Evolutionary conservation across 768 basidiomycete genomes (phyloP).

Genomic region (Tricholoma furcatifolium): DNA sequence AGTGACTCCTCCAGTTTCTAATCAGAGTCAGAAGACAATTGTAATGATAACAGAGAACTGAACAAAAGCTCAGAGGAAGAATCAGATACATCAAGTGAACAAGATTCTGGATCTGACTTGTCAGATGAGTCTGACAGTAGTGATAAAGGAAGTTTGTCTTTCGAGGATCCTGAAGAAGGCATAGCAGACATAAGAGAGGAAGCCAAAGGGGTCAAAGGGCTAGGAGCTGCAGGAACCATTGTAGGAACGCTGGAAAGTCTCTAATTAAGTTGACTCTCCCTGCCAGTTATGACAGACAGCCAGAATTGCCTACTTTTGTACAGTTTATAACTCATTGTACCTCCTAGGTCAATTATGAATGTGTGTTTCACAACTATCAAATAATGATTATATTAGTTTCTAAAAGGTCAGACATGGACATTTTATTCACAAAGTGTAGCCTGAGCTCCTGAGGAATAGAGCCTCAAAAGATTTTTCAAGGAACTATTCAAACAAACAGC

Average conservation of each 20-base stretch:
- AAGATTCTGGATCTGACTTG: too few relatives aligned
- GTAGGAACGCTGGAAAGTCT: too few relatives aligned
- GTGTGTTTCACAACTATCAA: background rate
- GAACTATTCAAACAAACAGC: conserved; percentile 23
- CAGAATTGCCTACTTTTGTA: conserved; percentile 10
- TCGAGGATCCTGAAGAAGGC: too few relatives aligned
- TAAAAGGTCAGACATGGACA: background rate
- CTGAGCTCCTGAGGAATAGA: background rate
- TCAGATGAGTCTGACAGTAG: background rate
- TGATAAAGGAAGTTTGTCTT: background rate
- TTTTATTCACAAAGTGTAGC: conserved; percentile 5
- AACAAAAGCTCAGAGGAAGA: too few relatives aligned
- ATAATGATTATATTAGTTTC: background rate
- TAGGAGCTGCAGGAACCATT: too few relatives aligned
- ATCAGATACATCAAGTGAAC: too few relatives aligned
- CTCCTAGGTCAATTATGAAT: conserved; percentile 14
- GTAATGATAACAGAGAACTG: too few relatives aligned
- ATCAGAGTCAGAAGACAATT: background rate
- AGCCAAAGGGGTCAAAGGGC: too few relatives aligned
- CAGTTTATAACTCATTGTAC: conserved; percentile 17
- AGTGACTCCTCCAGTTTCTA: background rate
- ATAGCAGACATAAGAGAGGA: too few relatives aligned
- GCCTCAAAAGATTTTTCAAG: conserved; percentile 1
- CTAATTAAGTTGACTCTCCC: conserved; percentile 19
- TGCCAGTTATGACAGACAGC: conserved; percentile 14